These are phyloP conservation scores for Alternaria burnsii DNA, from an alignment of 2,329 filamentous ascomycete species.

Conservation along the genomic window DNA sequence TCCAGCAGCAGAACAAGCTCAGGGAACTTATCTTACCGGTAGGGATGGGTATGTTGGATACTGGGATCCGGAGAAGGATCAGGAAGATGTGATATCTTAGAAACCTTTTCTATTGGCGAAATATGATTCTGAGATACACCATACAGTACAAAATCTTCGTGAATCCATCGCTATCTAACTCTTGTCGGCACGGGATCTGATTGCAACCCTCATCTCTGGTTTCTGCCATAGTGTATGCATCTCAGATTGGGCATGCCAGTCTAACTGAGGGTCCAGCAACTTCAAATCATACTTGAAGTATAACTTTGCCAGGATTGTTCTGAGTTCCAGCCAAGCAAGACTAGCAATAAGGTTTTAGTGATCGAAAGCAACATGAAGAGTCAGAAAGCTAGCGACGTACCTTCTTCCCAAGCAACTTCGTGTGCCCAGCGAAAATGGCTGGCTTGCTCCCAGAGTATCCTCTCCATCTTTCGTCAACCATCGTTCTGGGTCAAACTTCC, in stretches of 20 bases:
- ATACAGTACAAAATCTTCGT: neutral
- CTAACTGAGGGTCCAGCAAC: neutral
- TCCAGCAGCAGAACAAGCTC: neutral
- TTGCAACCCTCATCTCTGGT: neutral
- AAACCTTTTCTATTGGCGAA: neutral
- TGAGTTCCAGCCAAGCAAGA: slow-evolving; percentile 2
- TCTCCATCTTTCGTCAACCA: slow-evolving; percentile 44
- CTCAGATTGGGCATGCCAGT: neutral
- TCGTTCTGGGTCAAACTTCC: slow-evolving; percentile 44
- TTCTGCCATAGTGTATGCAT: slow-evolving; percentile 4
- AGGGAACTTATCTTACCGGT: neutral
- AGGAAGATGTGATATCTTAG: neutral
- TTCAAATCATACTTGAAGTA: neutral
- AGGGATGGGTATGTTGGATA: neutral
- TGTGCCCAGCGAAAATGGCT: slow-evolving; percentile 45
- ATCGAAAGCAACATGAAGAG: neutral
- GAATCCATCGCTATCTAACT: neutral
- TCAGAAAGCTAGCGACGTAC: slow-evolving; percentile 15
- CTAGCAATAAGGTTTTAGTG: neutral
- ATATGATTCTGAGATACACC: no score
- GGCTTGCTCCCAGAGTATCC: slow-evolving; percentile 29
- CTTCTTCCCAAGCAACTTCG: slow-evolving; percentile 46
- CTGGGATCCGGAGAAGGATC: neutral
- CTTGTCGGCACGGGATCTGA: neutral
- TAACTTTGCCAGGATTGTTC: neutral